These are phyloP conservation scores for Colletotrichum paranaense DNA, from an alignment of 2,329 filamentous ascomycete genomes.

Conservation along the genomic window DNA sequence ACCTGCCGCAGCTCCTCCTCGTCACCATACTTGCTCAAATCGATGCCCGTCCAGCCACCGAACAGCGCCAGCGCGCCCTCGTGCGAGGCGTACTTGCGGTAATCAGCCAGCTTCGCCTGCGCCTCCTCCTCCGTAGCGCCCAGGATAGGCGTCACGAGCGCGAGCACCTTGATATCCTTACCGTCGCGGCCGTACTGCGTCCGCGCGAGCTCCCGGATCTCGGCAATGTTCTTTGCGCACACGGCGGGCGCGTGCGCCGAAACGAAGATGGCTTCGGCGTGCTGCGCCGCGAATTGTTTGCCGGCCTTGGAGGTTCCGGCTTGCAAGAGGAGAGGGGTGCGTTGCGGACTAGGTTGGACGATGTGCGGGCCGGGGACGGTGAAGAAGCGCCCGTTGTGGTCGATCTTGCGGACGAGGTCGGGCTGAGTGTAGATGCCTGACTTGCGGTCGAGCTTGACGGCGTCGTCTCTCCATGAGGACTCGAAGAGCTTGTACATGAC, in stretches of 20 bases:
- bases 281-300: constrained; percentile 74
- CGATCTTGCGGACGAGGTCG: constrained; percentile 69
- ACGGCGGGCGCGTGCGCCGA: constrained; percentile 72
- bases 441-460: constrained; percentile 69
- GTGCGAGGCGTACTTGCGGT: constrained; percentile 67
- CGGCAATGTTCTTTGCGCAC: constrained; percentile 70
- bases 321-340: constrained; percentile 76
- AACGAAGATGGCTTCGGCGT: constrained; percentile 79
- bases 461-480: constrained; percentile 75
- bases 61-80: constrained; percentile 78
- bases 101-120: constrained; percentile 70
- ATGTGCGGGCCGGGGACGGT: constrained; percentile 73
- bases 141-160: constrained; percentile 73
- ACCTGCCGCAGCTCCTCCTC: constrained; percentile 73
- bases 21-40: constrained; percentile 68
- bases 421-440: constrained; percentile 66
- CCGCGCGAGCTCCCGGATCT: constrained; percentile 68
- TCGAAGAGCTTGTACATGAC: constrained; percentile 76
- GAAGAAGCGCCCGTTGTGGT: constrained; percentile 74
- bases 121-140: constrained; percentile 76
- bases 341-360: constrained; percentile 73
- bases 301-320: constrained; percentile 76
- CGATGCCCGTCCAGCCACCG: constrained; percentile 77
- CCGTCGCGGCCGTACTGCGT: constrained; percentile 67
- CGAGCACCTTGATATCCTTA: constrained; percentile 73